Evolutionary conservation across 2,329 filamentous ascomycete genomes (phyloP).

Genomic region (Beauveria medogensis): DNA sequence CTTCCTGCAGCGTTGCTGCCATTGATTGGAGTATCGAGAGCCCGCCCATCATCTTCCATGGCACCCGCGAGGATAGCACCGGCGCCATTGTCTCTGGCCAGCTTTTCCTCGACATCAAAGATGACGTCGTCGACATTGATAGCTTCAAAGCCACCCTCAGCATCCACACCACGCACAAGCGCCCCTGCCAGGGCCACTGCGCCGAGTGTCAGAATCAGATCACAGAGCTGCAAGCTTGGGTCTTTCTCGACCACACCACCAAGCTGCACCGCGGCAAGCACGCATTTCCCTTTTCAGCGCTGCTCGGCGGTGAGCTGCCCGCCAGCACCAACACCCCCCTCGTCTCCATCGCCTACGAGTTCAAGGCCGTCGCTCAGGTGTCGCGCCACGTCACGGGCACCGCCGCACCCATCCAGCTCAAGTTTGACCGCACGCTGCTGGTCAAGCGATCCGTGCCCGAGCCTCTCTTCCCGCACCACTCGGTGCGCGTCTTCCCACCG

Average conservation of each 20-base stretch:
- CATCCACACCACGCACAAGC: conserved; percentile 67
- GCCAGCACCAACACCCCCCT: conserved; percentile 70
- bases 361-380: conserved; percentile 58
- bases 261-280: conserved; percentile 51
- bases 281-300: conserved; percentile 79
- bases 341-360: conserved; percentile 68
- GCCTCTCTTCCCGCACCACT: conserved; percentile 75
- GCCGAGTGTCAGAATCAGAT: conserved; percentile 62
- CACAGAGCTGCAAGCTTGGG: conserved; percentile 72
- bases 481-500: conserved; percentile 88
- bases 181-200: conserved; percentile 74
- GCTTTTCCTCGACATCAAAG: conserved; percentile 64
- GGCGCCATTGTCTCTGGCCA: conserved; percentile 82
- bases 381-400: conserved; percentile 33
- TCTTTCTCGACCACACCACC: conserved; percentile 55
- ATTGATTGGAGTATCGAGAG: conserved; percentile 66
- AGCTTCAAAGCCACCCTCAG: conserved; percentile 65
- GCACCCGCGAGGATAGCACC: conserved; percentile 63
- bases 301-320: conserved; percentile 79
- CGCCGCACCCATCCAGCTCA: conserved; percentile 34
- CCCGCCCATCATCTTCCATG: conserved; percentile 78
- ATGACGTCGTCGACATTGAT: conserved; percentile 58
- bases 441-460: conserved; percentile 70
- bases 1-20: conserved; percentile 28
- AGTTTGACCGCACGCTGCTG: conserved; percentile 58